These are phyloP conservation scores for Fusarium sp. DNA, from an alignment of 2,329 filamentous ascomycete species.

Conservation along the genomic window DNA sequence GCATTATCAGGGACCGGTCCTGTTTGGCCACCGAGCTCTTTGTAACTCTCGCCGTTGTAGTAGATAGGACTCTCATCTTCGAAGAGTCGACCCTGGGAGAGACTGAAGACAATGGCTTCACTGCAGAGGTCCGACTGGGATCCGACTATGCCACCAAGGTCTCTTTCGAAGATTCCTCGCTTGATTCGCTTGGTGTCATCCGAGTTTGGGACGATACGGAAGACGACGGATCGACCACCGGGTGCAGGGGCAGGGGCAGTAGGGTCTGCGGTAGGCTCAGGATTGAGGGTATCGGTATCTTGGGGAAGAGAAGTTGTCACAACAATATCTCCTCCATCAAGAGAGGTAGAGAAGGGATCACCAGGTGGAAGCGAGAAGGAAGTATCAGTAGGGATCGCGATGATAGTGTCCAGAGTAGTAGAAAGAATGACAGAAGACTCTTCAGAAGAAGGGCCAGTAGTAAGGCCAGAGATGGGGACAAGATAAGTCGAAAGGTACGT, in stretches of 20 bases:
- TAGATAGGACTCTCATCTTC: not conserved
- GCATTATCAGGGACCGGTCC: not conserved
- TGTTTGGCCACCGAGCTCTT: not conserved
- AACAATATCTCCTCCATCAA: not conserved
- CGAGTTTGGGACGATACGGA: not conserved
- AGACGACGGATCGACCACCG: not conserved
- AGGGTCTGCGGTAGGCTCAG: not conserved
- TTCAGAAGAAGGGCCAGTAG: too few species aligned
- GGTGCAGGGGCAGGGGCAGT: too few species aligned
- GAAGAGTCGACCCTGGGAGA: not conserved
- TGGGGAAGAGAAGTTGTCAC: not conserved
- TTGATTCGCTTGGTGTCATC: not conserved
- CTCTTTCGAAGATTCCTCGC: not conserved
- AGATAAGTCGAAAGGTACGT: conserved; percentile 11
- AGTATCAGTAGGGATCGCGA: not conserved
- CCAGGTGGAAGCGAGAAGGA: not conserved
- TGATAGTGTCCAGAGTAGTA: not conserved
- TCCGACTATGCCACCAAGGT: not conserved
- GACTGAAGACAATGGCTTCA: not conserved
- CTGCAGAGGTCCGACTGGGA: not conserved
- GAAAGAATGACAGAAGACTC: not conserved
- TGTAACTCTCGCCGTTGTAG: not conserved
- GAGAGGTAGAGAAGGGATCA: not conserved
- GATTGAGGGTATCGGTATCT: not conserved
- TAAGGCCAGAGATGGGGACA: not conserved